phyloP scores from a whole-genome alignment of 2,329 filamentous ascomycete genomes.

The Aspergillus luchuensis region DNA sequence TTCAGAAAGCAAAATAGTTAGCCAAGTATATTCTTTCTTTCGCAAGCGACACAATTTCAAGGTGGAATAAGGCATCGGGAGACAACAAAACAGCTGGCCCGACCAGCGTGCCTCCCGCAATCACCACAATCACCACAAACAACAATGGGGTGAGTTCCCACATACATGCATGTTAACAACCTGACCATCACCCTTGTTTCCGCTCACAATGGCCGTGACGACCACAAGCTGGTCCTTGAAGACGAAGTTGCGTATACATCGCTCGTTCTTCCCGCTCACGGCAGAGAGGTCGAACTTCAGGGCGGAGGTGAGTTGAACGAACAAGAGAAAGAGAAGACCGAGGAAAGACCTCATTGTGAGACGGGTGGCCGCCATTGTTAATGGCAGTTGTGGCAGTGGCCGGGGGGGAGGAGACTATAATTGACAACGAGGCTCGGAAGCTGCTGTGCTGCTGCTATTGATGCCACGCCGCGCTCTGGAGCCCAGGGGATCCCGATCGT shows the following conservation, averaged over 20 bases:
- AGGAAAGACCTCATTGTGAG: slow-evolving; percentile 35
- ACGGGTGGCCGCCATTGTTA: slow-evolving; percentile 35
- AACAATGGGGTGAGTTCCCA: slow-evolving; percentile 2
- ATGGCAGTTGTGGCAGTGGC: slow-evolving; percentile 19
- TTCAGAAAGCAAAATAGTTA: slow-evolving; percentile 8
- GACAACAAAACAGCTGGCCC: not conserved
- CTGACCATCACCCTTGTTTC: slow-evolving; percentile 89
- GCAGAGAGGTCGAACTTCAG: slow-evolving; percentile 93
- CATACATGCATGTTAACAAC: slow-evolving; percentile 87
- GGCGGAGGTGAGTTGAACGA: slow-evolving; percentile 55
- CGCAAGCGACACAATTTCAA: slow-evolving; percentile 13
- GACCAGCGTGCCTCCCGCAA: not conserved
- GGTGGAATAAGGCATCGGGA: not conserved
- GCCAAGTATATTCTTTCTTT: not conserved
- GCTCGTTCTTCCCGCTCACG: slow-evolving; percentile 66
- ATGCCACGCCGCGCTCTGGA: slow-evolving; percentile 37
- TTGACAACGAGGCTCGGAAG: slow-evolving; percentile 26
- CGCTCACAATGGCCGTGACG: slow-evolving; percentile 85
- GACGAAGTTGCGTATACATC: slow-evolving; percentile 97
- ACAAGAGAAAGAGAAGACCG: slow-evolving; percentile 36
- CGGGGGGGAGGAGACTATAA: slow-evolving; percentile 20
- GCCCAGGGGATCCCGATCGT: slow-evolving; percentile 19
- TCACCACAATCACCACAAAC: not conserved
- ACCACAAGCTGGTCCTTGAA: slow-evolving; percentile 89
- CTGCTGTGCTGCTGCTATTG: slow-evolving; percentile 33